These are phyloP conservation scores for Daldinia vernicosa DNA, from an alignment of 495 filamentous ascomycete species.

Conservation along the genomic window DNA sequence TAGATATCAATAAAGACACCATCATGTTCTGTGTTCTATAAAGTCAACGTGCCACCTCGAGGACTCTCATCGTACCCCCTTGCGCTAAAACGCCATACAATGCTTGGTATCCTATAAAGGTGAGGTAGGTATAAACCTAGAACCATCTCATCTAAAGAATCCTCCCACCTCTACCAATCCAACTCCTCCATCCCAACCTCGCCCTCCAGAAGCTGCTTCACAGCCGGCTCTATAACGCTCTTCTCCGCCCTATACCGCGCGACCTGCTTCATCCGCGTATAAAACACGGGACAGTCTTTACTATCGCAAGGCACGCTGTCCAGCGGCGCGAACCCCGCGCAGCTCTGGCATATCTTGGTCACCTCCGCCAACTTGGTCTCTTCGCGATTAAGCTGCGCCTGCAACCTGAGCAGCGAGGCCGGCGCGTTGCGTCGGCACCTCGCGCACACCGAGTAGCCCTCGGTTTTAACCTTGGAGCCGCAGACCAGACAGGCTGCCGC, in stretches of 20 bases:
- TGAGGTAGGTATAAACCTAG: background rate
- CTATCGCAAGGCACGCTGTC: conserved; percentile 88
- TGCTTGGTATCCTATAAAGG: background rate
- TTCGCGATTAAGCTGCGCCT: conserved; percentile 64
- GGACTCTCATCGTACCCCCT: background rate
- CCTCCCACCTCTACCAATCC: conserved; percentile 47
- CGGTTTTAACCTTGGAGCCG: conserved; percentile 65
- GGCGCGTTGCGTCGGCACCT: conserved; percentile 66
- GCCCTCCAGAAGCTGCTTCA: conserved; percentile 62
- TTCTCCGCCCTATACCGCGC: conserved; percentile 67
- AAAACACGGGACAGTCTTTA: conserved; percentile 92
- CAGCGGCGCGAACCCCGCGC: conserved; percentile 72
- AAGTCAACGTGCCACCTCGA: background rate
- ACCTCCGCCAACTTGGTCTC: conserved; percentile 73
- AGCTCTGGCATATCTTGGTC: conserved; percentile 82
- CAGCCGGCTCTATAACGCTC: conserved; percentile 63
- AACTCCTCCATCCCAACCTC: conserved; percentile 43
- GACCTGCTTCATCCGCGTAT: conserved; percentile 77
- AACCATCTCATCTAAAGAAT: background rate
- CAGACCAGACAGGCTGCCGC: conserved; percentile 83
- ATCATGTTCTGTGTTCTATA: background rate
- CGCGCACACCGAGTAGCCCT: conserved; percentile 67
- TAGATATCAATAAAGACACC: background rate
- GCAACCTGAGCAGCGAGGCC: conserved; percentile 68
- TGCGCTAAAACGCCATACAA: background rate